A percentile compares a stretch with the other conserved stretches of the same genome.
Conservation (phyloP, 257 asterid species). For the Haberlea rhodopensis region DNA sequence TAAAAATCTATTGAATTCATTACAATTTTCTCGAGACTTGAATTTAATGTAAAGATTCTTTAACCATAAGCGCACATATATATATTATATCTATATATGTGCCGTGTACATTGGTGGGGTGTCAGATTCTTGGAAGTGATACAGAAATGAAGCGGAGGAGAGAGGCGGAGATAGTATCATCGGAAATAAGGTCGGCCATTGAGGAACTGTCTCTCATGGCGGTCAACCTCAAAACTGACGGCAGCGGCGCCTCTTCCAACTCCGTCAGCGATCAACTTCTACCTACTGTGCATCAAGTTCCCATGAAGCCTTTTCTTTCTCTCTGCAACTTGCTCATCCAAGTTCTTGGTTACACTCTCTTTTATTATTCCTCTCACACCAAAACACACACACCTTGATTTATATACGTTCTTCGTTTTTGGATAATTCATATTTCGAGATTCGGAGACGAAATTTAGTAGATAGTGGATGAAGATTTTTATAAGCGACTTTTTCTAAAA, state of each 20-base stretch:
- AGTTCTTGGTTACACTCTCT: constrained; percentile 67
- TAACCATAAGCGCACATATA: neutral
- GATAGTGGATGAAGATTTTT: neutral
- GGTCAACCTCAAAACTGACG: constrained; percentile 2
- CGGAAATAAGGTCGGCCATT: constrained; percentile 42
- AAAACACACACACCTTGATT: neutral
- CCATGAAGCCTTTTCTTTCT: constrained; percentile 74
- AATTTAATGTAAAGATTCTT: neutral
- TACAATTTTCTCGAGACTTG: neutral
- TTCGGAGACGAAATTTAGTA: neutral
- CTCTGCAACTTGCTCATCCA: constrained; percentile 61
- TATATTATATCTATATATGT: neutral
- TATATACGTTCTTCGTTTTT: neutral
- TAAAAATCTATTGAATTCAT: neutral
- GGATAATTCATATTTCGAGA: neutral
- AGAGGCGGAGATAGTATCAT: constrained; percentile 30
- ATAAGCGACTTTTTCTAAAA: neutral
- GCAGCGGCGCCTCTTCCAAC: constrained; percentile 3
- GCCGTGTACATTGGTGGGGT: neutral
- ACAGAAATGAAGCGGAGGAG: constrained; percentile 44
- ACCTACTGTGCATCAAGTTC: constrained; percentile 26
- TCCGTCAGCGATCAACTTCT: neutral
- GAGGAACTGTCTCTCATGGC: constrained; percentile 33
- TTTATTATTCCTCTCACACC: constrained; percentile 9
- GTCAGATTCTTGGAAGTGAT: neutral